These are phyloP conservation scores for Heterobasidion occidentale DNA, from an alignment of 1,284 basidiomycete genomes.

Conservation along the genomic window DNA sequence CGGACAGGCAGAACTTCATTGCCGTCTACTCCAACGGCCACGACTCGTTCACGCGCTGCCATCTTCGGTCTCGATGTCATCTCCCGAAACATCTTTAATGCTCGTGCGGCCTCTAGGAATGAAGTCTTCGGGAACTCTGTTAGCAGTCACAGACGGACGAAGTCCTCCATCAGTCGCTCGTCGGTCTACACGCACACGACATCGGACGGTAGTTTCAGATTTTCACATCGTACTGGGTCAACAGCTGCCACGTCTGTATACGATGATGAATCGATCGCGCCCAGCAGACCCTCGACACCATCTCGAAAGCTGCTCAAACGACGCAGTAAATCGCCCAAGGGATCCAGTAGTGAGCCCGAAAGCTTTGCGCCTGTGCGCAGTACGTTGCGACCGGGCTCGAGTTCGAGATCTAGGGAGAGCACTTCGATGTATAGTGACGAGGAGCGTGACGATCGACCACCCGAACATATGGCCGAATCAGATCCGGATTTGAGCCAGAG, in stretches of 20 bases:
- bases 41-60: conserved; percentile 60
- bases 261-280: conserved; percentile 47
- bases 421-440: conserved; percentile 25
- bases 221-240: conserved; percentile 64
- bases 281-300: conserved; percentile 37
- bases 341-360: conserved; percentile 39
- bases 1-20: conserved; percentile 65
- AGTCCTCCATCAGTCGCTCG: conserved; percentile 62
- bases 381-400: conserved; percentile 23
- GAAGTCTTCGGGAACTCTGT: conserved; percentile 68
- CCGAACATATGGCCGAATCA: conserved; percentile 43
- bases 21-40: conserved; percentile 73
- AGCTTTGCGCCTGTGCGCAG: conserved; percentile 15
- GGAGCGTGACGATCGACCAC: conserved; percentile 19
- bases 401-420: conserved; percentile 27
- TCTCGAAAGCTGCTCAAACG: conserved; percentile 47
- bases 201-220: conserved; percentile 55
- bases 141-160: conserved; percentile 52
- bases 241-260: conserved; percentile 51
- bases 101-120: conserved; percentile 50
- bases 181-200: conserved; percentile 57
- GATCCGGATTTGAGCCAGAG: conserved; percentile 69
- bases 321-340: conserved; percentile 42
- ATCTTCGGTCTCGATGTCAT: conserved; percentile 83
- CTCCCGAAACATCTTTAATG: conserved; percentile 69